Percentiles rank a stretch among this genome's conserved stretches.
phyloP scores from a whole-genome alignment of 2,329 filamentous ascomycete species.

The Colletotrichum sp. region DNA sequence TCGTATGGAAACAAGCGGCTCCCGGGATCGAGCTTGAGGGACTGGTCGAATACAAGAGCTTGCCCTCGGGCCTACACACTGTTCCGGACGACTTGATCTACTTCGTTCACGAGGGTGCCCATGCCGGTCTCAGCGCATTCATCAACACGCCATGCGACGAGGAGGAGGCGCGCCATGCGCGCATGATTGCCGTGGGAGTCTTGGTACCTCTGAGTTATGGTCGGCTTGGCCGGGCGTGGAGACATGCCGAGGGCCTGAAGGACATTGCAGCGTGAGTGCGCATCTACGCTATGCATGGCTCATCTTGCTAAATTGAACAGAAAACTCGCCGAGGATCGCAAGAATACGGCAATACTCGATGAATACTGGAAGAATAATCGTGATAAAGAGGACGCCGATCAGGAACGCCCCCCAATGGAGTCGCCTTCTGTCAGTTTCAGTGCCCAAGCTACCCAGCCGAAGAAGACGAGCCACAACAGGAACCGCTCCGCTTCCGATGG shows the following conservation, averaged over 20 bases:
- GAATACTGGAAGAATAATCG: slow-evolving; percentile 79
- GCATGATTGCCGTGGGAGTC: slow-evolving; percentile 91
- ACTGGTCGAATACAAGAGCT: slow-evolving; percentile 92
- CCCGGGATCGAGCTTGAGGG: slow-evolving; percentile 79
- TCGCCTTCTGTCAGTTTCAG: slow-evolving; percentile 54
- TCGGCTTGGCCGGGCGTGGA: slow-evolving; percentile 86
- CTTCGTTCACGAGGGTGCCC: slow-evolving; percentile 81
- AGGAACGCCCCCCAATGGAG: slow-evolving; percentile 49
- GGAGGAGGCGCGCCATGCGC: slow-evolving; percentile 79
- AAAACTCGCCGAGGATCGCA: slow-evolving; percentile 68
- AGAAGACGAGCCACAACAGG: slow-evolving; percentile 51
- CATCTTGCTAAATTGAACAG: slow-evolving; percentile 38
- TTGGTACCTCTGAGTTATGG: slow-evolving; percentile 87
- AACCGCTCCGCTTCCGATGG: slow-evolving; percentile 69
- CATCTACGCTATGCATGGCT: slow-evolving; percentile 21
- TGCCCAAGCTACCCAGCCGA: slow-evolving; percentile 36
- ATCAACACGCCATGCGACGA: slow-evolving; percentile 82
- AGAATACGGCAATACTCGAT: slow-evolving; percentile 69
- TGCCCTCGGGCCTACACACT: slow-evolving; percentile 91
- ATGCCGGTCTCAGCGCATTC: slow-evolving; percentile 92
- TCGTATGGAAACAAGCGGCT: slow-evolving; percentile 82
- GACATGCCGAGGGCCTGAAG: slow-evolving; percentile 79
- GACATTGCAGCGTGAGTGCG: slow-evolving; percentile 70
- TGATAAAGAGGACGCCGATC: slow-evolving; percentile 41
- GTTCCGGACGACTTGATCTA: slow-evolving; percentile 90